phyloP scores from a whole-genome alignment of 2,329 filamentous ascomycete species.

The Cordyceps tenuipes region DNA sequence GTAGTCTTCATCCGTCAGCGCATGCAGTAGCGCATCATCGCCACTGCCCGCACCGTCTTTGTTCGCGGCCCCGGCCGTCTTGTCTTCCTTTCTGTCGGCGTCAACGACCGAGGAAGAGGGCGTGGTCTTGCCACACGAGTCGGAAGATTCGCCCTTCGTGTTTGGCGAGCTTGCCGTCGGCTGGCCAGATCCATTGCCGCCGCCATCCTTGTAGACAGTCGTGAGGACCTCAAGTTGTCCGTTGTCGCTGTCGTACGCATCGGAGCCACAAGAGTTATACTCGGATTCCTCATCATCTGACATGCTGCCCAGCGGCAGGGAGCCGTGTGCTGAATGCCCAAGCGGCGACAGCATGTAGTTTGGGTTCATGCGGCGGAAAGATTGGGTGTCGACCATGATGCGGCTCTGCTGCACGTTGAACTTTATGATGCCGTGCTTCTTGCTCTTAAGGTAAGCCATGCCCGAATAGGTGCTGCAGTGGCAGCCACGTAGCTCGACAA shows the following conservation, averaged over 20 bases:
- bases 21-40: slow-evolving; percentile 26
- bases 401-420: slow-evolving; percentile 81
- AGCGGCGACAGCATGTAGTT: slow-evolving; percentile 75
- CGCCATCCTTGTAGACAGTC: slow-evolving; percentile 40
- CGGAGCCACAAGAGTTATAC: slow-evolving; percentile 32
- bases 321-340: slow-evolving; percentile 26
- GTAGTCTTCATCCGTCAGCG: slow-evolving; percentile 75
- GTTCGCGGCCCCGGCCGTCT: background rate
- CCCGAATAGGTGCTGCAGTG: slow-evolving; percentile 78
- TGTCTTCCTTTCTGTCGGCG: background rate
- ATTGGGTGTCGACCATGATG: slow-evolving; percentile 78
- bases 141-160: slow-evolving; percentile 13
- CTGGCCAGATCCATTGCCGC: slow-evolving; percentile 1
- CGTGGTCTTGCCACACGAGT: slow-evolving; percentile 6
- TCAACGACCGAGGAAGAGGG: slow-evolving; percentile 2
- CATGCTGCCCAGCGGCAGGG: slow-evolving; percentile 54
- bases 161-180: slow-evolving; percentile 9
- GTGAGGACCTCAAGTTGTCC: slow-evolving; percentile 36
- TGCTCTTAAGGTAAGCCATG: slow-evolving; percentile 77
- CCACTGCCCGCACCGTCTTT: slow-evolving; percentile 13
- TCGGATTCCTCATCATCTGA: slow-evolving; percentile 37
- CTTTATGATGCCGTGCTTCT: slow-evolving; percentile 48
- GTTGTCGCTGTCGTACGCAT: slow-evolving; percentile 32
- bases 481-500: slow-evolving; percentile 71
- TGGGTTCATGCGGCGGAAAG: slow-evolving; percentile 75